These are phyloP conservation scores for Boletus fagicola DNA, from an alignment of 768 basidiomycete genomes.

Conservation along the genomic window DNA sequence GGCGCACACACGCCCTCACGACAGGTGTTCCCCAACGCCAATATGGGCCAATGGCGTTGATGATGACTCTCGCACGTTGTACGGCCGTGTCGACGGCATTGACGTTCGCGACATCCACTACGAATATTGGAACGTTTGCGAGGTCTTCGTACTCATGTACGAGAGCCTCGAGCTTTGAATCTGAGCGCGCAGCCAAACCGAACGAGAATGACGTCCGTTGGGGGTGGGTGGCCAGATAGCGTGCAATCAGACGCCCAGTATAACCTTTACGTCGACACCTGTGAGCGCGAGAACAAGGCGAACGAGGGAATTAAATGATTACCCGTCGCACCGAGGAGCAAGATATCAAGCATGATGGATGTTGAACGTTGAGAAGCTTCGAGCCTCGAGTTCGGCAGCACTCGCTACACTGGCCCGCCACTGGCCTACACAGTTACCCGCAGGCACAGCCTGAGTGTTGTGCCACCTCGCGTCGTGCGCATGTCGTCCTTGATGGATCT, in stretches of 20 bases:
- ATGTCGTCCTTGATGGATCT: constrained; percentile 3
- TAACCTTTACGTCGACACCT: constrained; percentile 42
- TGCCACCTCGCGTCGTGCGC: constrained; percentile 14
- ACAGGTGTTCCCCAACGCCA: constrained; percentile 71
- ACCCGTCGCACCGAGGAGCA: constrained; percentile 72
- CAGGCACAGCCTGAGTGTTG: too few relatives aligned
- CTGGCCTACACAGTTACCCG: constrained; percentile 3
- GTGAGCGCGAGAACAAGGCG: constrained; percentile 12
- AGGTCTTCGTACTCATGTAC: constrained; percentile 44
- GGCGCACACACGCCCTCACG: constrained; percentile 71
- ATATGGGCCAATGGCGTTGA: constrained; percentile 77
- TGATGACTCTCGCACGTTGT: constrained; percentile 59
- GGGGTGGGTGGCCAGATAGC: constrained; percentile 66
- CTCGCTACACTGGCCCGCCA: too few relatives aligned
- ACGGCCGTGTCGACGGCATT: constrained; percentile 58
- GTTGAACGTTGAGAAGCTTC: constrained; percentile 12
- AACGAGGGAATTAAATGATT: constrained; percentile 7
- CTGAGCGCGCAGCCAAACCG: constrained; percentile 67
- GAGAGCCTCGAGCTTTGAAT: constrained; percentile 55
- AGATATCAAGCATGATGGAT: constrained; percentile 48
- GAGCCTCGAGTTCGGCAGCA: constrained; percentile 4
- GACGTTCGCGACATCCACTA: constrained; percentile 58
- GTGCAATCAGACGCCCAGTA: constrained; percentile 65
- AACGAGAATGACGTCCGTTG: constrained; percentile 61
- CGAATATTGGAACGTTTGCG: constrained; percentile 43